Percentiles rank a stretch among this genome's conserved stretches.
These are phyloP conservation scores for Ustilago nuda DNA, from an alignment of 1,284 basidiomycete genomes.

Conservation along the genomic window DNA sequence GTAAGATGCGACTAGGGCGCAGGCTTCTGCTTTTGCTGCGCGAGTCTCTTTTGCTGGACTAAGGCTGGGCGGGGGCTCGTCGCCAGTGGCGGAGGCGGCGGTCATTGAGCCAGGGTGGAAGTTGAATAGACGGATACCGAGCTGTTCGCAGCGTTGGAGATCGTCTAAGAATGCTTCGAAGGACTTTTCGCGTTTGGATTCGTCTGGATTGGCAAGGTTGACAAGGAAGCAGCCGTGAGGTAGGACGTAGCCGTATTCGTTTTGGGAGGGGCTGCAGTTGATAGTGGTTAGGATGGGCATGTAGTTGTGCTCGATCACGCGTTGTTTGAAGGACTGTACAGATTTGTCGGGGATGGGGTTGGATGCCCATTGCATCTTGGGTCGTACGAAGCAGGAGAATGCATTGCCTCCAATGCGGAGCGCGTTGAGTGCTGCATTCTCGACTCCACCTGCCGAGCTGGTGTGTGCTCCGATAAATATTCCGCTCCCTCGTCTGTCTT, in stretches of 20 bases:
- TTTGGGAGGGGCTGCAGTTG: not conserved
- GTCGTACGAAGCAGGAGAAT: conserved; percentile 85
- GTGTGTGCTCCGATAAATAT: conserved; percentile 80
- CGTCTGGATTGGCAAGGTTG: conserved; percentile 85
- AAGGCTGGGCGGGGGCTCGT: not conserved
- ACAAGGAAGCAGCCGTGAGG: conserved; percentile 88
- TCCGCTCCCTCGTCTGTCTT: conserved; percentile 21
- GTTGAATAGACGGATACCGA: conserved; percentile 82
- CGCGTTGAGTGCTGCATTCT: conserved; percentile 80
- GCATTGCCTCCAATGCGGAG: conserved; percentile 77
- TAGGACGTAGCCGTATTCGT: conserved; percentile 72
- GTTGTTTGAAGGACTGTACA: conserved; percentile 67
- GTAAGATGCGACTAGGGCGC: conserved; percentile 78
- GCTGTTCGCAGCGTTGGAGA: conserved; percentile 80
- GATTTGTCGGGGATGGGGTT: conserved; percentile 74
- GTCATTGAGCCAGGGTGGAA: conserved; percentile 76
- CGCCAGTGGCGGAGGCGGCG: conserved; percentile 14
- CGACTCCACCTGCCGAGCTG: conserved; percentile 81
- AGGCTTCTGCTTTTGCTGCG: conserved; percentile 76
- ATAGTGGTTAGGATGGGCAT: conserved; percentile 1
- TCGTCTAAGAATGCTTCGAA: conserved; percentile 87
- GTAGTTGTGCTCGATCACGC: conserved; percentile 20
- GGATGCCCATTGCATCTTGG: conserved; percentile 82
- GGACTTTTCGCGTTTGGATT: conserved; percentile 80
- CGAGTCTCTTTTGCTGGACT: conserved; percentile 72